Conservation (phyloP, 2,329 filamentous ascomycete genomes). For the Sclerotinia sclerotiorum region DNA sequence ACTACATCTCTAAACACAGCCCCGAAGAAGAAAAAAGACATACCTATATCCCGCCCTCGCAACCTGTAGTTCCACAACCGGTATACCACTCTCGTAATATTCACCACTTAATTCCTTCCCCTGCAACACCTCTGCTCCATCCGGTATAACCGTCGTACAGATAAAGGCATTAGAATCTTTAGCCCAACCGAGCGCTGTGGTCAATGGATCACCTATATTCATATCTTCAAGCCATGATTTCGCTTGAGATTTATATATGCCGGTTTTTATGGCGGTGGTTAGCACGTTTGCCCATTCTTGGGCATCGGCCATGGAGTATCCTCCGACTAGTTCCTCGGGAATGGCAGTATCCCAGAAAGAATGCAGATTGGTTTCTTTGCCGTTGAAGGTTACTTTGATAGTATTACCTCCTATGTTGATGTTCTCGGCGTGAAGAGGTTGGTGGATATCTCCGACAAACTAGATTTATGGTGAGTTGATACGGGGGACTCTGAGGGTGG, state of each 20-base stretch:
- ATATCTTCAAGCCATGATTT: slow-evolving; percentile 58
- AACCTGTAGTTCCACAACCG: slow-evolving; percentile 64
- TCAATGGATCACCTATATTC: slow-evolving; percentile 52
- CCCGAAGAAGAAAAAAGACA: slow-evolving; percentile 21
- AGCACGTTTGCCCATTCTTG: slow-evolving; percentile 58
- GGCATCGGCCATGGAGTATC: slow-evolving; percentile 51
- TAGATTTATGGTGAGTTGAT: slow-evolving; percentile 46
- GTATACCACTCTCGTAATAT: slow-evolving; percentile 64
- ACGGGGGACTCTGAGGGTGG: background rate
- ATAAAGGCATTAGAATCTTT: slow-evolving; percentile 62
- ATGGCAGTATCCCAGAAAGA: slow-evolving; percentile 73
- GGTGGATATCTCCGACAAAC: slow-evolving; percentile 70
- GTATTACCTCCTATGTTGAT: slow-evolving; percentile 66
- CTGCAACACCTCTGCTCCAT: slow-evolving; percentile 57
- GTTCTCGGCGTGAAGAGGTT: slow-evolving; percentile 66
- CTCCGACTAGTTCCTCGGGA: slow-evolving; percentile 62
- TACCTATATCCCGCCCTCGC: slow-evolving; percentile 65
- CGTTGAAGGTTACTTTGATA: slow-evolving; percentile 63
- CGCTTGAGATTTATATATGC: slow-evolving; percentile 53
- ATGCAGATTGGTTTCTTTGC: slow-evolving; percentile 62
- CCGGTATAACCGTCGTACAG: slow-evolving; percentile 60
- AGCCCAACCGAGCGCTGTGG: slow-evolving; percentile 63
- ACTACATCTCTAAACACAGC: background rate
- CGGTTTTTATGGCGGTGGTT: slow-evolving; percentile 53
- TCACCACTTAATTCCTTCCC: slow-evolving; percentile 60